phyloP scores from a whole-genome alignment of 768 basidiomycete species.

The Pleurotus djamor region DNA sequence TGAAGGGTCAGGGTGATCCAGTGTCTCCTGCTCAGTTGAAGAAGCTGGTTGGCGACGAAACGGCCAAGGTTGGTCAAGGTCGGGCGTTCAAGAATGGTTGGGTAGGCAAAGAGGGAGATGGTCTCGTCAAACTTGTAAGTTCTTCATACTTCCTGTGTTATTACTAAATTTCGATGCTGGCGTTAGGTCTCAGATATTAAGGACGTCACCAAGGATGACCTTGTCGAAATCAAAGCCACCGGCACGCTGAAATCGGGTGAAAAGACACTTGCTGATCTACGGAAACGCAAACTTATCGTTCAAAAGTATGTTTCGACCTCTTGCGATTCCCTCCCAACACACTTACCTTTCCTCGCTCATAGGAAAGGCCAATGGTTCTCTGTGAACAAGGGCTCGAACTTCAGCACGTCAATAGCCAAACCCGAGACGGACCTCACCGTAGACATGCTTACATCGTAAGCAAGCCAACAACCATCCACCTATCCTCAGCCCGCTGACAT shows the following conservation, averaged over 20 bases:
- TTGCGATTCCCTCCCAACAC: background rate
- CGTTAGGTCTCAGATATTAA: slow-evolving; percentile 43
- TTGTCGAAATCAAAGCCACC: slow-evolving; percentile 69
- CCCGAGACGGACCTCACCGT: slow-evolving; percentile 95
- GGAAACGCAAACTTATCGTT: slow-evolving; percentile 85
- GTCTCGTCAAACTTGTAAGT: slow-evolving; percentile 83
- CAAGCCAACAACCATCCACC: slow-evolving; percentile 8
- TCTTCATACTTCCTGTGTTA: slow-evolving; percentile 3
- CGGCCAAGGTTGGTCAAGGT: slow-evolving; percentile 91
- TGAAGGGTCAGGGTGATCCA: slow-evolving; percentile 66
- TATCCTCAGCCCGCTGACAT: slow-evolving; percentile 9
- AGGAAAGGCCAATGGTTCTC: slow-evolving; percentile 98
- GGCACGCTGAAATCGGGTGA: slow-evolving; percentile 77
- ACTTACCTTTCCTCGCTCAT: slow-evolving; percentile 6
- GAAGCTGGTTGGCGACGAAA: slow-evolving; percentile 78
- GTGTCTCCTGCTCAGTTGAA: slow-evolving; percentile 69
- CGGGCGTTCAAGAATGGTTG: slow-evolving; percentile 97
- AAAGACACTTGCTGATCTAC: slow-evolving; percentile 79
- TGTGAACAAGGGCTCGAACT: slow-evolving; percentile 79
- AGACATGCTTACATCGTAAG: slow-evolving; percentile 92
- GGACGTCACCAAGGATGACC: slow-evolving; percentile 74
- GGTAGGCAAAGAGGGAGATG: slow-evolving; percentile 89
- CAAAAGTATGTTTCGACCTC: slow-evolving; percentile 61
- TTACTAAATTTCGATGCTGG: slow-evolving; percentile 37
- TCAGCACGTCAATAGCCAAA: slow-evolving; percentile 89